Percentiles rank a stretch among this genome's conserved stretches.
phyloP scores from a whole-genome alignment of 192 early-diverging fungal species.

The Coemansia reversa region DNA sequence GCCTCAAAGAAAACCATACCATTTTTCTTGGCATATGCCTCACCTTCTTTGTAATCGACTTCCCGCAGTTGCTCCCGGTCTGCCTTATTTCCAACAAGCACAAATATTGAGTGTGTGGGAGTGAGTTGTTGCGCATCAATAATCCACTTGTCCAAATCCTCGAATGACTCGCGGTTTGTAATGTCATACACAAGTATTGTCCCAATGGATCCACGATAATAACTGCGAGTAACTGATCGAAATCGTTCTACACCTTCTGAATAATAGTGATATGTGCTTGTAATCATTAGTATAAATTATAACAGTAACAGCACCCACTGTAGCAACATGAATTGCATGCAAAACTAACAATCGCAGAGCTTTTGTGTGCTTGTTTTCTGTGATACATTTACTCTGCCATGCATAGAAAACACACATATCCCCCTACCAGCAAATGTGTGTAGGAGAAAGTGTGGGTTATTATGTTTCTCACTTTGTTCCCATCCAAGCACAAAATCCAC shows the following conservation, averaged over 20 bases:
- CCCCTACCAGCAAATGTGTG: too few species aligned
- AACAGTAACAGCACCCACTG: too few species aligned
- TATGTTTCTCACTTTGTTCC: not conserved
- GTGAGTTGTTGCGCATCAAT: conserved; percentile 66
- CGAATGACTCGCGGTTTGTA: conserved; percentile 66
- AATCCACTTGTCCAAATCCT: conserved; percentile 65
- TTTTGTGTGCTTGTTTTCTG: too few species aligned
- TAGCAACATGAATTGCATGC: not conserved
- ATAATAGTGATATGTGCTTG: too few species aligned
- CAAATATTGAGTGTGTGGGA: conserved; percentile 63
- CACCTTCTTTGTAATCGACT: conserved; percentile 58
- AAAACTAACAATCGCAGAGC: not conserved
- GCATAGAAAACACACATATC: conserved; percentile 1
- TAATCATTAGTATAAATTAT: too few species aligned
- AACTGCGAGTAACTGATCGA: conserved; percentile 70
- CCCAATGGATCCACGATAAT: conserved; percentile 79
- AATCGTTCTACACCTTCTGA: conserved; percentile 52
- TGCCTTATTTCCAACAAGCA: conserved; percentile 73
- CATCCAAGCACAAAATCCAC: not conserved
- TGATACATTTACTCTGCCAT: not conserved
- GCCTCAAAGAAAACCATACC: conserved; percentile 63
- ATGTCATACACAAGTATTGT: conserved; percentile 80
- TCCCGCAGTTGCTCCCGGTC: conserved; percentile 38
- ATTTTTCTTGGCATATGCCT: conserved; percentile 56
- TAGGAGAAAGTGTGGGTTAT: not conserved